phyloP scores from a whole-genome alignment of 2,329 filamentous ascomycete genomes.

The Pseudogymnoascus sp. region DNA sequence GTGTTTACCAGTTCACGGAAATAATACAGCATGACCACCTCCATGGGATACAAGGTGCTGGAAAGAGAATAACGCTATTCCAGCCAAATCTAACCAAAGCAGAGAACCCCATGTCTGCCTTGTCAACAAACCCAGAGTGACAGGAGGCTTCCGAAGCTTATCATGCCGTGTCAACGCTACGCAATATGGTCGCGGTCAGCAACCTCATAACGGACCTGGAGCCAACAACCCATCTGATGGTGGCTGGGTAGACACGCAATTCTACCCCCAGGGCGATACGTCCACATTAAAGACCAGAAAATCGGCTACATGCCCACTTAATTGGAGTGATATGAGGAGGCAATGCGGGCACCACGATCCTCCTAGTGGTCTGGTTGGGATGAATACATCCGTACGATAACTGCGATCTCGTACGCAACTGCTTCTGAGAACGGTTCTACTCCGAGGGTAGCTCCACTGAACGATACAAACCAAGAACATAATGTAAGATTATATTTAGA shows the following conservation, averaged over 20 bases:
- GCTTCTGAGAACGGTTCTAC: background rate
- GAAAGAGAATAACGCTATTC: background rate
- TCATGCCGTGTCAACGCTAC: background rate
- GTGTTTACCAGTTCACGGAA: slow-evolving; percentile 36
- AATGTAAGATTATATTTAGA: background rate
- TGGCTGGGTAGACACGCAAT: background rate
- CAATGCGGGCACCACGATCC: background rate
- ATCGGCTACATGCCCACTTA: background rate
- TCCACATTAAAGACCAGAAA: background rate
- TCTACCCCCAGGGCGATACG: background rate
- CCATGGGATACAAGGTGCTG: background rate
- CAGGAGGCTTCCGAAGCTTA: background rate
- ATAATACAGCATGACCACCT: background rate
- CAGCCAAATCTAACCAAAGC: background rate
- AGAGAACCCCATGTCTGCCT: background rate
- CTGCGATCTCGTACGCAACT: background rate
- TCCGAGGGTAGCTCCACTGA: background rate
- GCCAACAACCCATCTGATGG: background rate
- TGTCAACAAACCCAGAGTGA: background rate
- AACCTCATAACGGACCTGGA: background rate
- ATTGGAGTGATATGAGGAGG: background rate
- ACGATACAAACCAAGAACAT: background rate
- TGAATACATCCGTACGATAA: background rate
- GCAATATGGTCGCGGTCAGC: background rate
- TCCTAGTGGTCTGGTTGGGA: background rate